Conservation (phyloP, 2,329 filamentous ascomycete species). For the Trichoderma polysporum region DNA sequence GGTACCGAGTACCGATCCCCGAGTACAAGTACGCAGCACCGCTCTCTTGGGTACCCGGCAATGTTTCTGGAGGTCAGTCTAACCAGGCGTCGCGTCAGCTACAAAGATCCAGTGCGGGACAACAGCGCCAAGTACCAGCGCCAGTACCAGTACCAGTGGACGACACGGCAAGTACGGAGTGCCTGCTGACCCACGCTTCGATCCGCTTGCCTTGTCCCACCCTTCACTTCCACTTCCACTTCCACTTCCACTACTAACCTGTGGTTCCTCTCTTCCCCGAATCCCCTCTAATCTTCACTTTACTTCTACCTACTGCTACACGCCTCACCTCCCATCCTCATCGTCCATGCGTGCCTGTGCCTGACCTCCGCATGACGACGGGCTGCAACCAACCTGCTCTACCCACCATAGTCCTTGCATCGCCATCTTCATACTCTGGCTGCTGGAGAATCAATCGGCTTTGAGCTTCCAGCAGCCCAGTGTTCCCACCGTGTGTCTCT, state of each 20-base stretch:
- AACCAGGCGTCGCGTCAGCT: neutral
- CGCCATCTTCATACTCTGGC: neutral
- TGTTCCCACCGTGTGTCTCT: neutral
- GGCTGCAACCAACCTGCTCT: neutral
- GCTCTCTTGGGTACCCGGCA: neutral
- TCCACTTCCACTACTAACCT: no score
- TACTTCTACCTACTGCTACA: neutral
- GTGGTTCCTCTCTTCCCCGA: neutral
- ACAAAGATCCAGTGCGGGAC: neutral
- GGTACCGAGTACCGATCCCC: neutral
- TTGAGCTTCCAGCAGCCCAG: constrained; percentile 16
- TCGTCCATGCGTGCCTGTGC: neutral
- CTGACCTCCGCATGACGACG: neutral
- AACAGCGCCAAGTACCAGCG: neutral
- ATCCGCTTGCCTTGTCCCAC: constrained; percentile 14
- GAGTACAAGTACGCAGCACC: neutral
- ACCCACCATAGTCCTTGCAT: neutral
- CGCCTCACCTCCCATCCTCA: neutral
- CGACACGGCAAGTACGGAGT: constrained; percentile 18
- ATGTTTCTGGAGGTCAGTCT: neutral
- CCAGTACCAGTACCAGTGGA: neutral
- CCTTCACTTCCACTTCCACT: no score
- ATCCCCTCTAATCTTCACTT: neutral
- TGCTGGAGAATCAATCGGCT: constrained; percentile 18
- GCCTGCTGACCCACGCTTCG: constrained; percentile 15